Base-by-base conservation (phyloP, 331 rosid species). In the Rosa hybrid region DNA sequence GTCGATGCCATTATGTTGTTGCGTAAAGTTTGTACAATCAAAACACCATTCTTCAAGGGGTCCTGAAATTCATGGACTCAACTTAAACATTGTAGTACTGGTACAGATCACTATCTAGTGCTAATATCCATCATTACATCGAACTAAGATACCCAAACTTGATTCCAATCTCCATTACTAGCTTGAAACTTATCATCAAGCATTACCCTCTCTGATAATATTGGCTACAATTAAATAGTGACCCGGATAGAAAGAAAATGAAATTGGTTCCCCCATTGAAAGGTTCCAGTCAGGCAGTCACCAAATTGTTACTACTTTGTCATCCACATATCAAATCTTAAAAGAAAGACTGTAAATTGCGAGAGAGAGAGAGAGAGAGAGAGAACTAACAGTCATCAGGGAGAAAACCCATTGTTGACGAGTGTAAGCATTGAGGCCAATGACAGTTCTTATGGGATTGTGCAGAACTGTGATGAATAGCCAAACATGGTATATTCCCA, bases 1-100 rank as follows among this genome's bases (percentile, higher is more conserved):
- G 97, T 87, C 5, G 96, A 88, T 50, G 97, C 96, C 98, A 94
- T 92, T 64, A 94, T 94, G 76, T 90, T 92, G 86, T 94, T 94
- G 80, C 93, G 88, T 71, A 94, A 84, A 69, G 98, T 94, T 83
- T 94, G 97, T 77, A 94, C 87, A 0, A 84, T 83, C 84, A 94
- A 83, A 78, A 90, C 86, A 8, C 97, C 97, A 81, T 90, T 88
- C 90, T 89, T 90, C 90, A 90, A 68, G 2, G 98, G 94, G 83
- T 95, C 99, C 98, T 93, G 96, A 77, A 90, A 89, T 84, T 56
- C 62, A 64, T 72, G 54, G 76, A 77, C 67, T 54, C 30, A 75
- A 57, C 67, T 82, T 23, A 83, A 71, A 64, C 69, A 77, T 3
- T 16, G 46, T 6, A 27, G n/a, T 34, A 68, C 50, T 18, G 65